Conservation (phyloP, 768 basidiomycete species). For the Boletus huronensis region DNA sequence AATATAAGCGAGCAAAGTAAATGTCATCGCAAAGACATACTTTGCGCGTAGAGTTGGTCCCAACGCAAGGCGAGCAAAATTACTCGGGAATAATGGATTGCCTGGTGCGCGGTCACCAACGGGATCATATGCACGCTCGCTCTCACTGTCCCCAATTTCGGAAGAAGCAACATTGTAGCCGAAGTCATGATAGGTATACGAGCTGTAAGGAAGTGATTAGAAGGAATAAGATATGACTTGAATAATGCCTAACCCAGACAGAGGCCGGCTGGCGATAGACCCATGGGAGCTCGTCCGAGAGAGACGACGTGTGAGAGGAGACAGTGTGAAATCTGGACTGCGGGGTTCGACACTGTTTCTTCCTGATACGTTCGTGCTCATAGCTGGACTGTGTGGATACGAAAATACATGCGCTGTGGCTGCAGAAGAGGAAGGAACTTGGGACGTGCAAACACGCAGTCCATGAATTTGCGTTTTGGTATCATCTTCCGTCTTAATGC, state of each 20-base stretch:
- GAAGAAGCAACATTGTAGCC: slow-evolving; percentile 12
- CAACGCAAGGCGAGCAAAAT: slow-evolving; percentile 64
- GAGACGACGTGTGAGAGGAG: slow-evolving; percentile 21
- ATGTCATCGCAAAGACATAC: slow-evolving; percentile 29
- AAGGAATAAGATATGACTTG: neutral
- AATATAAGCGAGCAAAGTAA: neutral
- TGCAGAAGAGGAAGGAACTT: slow-evolving; percentile 29
- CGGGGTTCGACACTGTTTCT: slow-evolving; percentile 25
- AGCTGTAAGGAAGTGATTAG: slow-evolving; percentile 9
- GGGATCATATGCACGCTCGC: slow-evolving; percentile 41
- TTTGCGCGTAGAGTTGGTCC: slow-evolving; percentile 63
- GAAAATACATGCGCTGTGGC: slow-evolving; percentile 26
- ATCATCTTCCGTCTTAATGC: slow-evolving; percentile 17
- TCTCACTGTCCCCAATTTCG: slow-evolving; percentile 26
- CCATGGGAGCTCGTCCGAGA: slow-evolving; percentile 26
- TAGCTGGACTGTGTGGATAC: slow-evolving; percentile 20
- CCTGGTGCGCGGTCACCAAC: slow-evolving; percentile 67
- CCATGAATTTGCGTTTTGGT: slow-evolving; percentile 48
- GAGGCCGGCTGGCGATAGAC: slow-evolving; percentile 22
- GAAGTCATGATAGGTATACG: slow-evolving; percentile 16
- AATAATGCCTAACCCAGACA: slow-evolving; percentile 17
- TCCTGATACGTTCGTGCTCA: slow-evolving; percentile 13
- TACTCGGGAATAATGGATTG: slow-evolving; percentile 78
- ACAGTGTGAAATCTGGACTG: slow-evolving; percentile 22
- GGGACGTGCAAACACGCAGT: slow-evolving; percentile 50